Percentiles rank a stretch among this genome's conserved stretches.
phyloP scores from a whole-genome alignment of 73 alveolate genomes.

The Paramecium sexaurelia region DNA sequence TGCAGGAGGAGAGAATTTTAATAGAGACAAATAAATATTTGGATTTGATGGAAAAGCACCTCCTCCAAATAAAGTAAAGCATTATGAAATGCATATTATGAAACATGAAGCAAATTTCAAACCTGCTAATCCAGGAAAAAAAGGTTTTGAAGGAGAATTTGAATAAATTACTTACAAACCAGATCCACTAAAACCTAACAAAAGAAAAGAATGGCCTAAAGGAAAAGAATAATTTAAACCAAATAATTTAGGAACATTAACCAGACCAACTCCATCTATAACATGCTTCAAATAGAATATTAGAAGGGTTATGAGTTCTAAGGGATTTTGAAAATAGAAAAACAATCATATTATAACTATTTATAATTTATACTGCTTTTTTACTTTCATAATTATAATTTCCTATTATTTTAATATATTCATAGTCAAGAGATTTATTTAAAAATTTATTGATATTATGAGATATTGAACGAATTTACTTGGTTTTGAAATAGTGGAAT shows the following conservation, averaged over 20 bases:
- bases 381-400: no score
- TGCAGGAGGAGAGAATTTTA: constrained; percentile 39
- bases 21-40: background rate
- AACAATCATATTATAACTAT: background rate
- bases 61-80: background rate
- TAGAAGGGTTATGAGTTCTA: constrained; percentile 46
- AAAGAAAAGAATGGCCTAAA: constrained; percentile 32
- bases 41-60: constrained; percentile 44
- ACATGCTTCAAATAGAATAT: constrained; percentile 15
- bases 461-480: no score
- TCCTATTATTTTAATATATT: no score
- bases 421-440: no score
- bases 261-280: constrained; percentile 38
- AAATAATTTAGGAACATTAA: constrained; percentile 1
- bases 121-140: constrained; percentile 29
- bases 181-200: background rate
- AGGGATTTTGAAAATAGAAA: background rate
- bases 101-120: constrained; percentile 27
- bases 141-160: constrained; percentile 11
- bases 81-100: background rate
- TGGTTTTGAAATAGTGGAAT: no score
- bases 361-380: no score
- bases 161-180: background rate
- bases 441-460: no score
- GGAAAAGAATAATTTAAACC: constrained; percentile 34